Percentiles rank a stretch among this genome's conserved stretches.
Evolutionary conservation across 352 stramenopile genomes (phyloP).

Genomic region (Phytophthora lateralis): DNA sequence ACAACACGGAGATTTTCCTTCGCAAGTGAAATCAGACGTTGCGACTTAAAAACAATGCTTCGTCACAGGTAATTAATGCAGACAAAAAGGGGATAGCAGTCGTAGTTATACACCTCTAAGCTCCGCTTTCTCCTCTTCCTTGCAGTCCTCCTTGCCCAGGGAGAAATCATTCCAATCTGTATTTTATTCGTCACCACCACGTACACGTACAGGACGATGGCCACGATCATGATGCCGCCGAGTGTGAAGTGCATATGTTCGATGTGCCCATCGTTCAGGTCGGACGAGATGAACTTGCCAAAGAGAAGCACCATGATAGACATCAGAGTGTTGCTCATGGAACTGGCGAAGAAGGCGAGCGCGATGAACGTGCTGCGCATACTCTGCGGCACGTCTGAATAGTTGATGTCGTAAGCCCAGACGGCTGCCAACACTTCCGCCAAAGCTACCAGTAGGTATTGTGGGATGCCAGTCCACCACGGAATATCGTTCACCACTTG

Average conservation of each 20-base stretch:
- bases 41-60: no score
- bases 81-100: no score
- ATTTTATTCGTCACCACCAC: conserved; percentile 40
- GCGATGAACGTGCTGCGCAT: conserved; percentile 43
- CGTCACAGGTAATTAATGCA: no score
- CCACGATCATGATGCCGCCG: conserved; percentile 33
- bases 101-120: no score
- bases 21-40: no score
- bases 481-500: conserved; percentile 43
- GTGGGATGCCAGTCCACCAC: conserved; percentile 45
- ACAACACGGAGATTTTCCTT: no score
- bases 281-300: conserved; percentile 40
- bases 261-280: conserved; percentile 61
- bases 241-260: conserved; percentile 48
- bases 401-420: conserved; percentile 40
- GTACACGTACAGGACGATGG: conserved; percentile 38
- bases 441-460: conserved; percentile 44
- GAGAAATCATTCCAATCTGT: conserved; percentile 31
- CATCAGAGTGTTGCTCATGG: conserved; percentile 54
- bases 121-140: no score
- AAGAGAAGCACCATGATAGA: conserved; percentile 65
- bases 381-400: conserved; percentile 35
- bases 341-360: conserved; percentile 42
- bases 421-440: conserved; percentile 54
- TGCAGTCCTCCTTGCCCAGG: not conserved